Conservation (phyloP, 1,284 basidiomycete genomes). For the Ganoderma lingzhi region DNA sequence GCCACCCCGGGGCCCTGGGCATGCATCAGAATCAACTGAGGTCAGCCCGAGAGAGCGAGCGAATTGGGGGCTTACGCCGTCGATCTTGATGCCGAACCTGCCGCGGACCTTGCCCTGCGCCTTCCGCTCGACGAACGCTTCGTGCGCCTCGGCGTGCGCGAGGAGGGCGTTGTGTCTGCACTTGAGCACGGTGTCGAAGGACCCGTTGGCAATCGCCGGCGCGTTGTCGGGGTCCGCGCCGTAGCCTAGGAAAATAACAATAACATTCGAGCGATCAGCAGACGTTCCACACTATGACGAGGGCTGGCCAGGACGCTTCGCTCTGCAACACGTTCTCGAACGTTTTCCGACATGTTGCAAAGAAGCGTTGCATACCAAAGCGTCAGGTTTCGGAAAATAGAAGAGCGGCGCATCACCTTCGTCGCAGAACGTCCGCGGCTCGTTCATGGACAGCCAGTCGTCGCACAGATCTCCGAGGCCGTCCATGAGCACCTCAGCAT, state of each 20-base stretch:
- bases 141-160: slow-evolving; percentile 1
- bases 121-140: slow-evolving; percentile 7
- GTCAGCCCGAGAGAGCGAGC: no score
- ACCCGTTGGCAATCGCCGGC: not conserved
- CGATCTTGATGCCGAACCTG: slow-evolving; percentile 10
- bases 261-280: not conserved
- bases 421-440: slow-evolving; percentile 6
- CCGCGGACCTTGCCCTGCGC: slow-evolving; percentile 7
- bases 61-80: not conserved
- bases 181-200: not conserved
- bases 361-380: no score
- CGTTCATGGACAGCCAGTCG: slow-evolving; percentile 10
- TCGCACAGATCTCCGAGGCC: not conserved
- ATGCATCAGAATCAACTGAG: no score
- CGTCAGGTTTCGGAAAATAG: not conserved
- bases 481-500: not conserved
- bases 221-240: not conserved
- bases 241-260: not conserved
- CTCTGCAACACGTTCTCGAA: no score
- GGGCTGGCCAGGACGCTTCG: no score
- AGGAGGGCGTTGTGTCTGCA: slow-evolving; percentile 9
- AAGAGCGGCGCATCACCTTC: not conserved
- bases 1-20: not conserved
- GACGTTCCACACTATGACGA: no score
- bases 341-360: not conserved